Evolutionary conservation across 2,329 filamentous ascomycete genomes (phyloP).

Genomic region (Coniosporium tulheliwenetii): DNA sequence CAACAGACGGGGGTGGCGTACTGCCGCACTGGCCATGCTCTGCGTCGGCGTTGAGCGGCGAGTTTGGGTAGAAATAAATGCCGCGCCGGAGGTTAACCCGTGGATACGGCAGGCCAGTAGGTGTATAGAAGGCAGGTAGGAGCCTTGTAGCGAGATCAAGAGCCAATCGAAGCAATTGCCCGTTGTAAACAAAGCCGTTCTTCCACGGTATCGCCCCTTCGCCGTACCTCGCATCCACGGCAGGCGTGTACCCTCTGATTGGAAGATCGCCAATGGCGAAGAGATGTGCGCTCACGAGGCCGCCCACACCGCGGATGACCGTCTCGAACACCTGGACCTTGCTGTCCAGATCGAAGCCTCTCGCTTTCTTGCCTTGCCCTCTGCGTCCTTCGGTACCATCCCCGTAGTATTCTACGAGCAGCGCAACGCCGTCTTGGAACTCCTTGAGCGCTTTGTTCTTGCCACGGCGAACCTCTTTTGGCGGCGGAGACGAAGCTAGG

Average conservation of each 20-base stretch:
- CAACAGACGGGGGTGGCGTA: constrained; percentile 32
- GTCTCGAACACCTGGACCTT: constrained; percentile 99
- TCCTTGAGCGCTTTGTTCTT: constrained; percentile 33
- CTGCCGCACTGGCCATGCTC: constrained; percentile 30
- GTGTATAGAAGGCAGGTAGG: constrained; percentile 81
- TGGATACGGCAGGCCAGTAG: constrained; percentile 85
- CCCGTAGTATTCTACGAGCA: constrained; percentile 70
- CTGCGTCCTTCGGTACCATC: constrained; percentile 57
- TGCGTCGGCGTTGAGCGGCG: constrained; percentile 51
- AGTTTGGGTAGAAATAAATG: constrained; percentile 84
- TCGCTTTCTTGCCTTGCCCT: constrained; percentile 55
- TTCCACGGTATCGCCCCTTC: constrained; percentile 47
- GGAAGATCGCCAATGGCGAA: constrained; percentile 86
- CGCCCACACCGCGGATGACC: constrained; percentile 83
- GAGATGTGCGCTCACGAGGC: constrained; percentile 79
- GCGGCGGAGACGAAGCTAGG: constrained; percentile 56
- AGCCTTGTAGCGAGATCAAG: constrained; percentile 71
- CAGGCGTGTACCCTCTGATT: constrained; percentile 59
- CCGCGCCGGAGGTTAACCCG: constrained; percentile 82
- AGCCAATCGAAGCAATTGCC: constrained; percentile 79
- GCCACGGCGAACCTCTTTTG: constrained; percentile 34
- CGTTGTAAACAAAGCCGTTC: constrained; percentile 69
- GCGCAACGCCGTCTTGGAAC: constrained; percentile 67
- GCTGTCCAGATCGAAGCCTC: constrained; percentile 87
- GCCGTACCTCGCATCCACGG: constrained; percentile 16